Percentiles rank a stretch among this genome's conserved stretches.
These are phyloP conservation scores for Geotrichum restrictum DNA, from an alignment of 1,139 yeast species.

Conservation along the genomic window DNA sequence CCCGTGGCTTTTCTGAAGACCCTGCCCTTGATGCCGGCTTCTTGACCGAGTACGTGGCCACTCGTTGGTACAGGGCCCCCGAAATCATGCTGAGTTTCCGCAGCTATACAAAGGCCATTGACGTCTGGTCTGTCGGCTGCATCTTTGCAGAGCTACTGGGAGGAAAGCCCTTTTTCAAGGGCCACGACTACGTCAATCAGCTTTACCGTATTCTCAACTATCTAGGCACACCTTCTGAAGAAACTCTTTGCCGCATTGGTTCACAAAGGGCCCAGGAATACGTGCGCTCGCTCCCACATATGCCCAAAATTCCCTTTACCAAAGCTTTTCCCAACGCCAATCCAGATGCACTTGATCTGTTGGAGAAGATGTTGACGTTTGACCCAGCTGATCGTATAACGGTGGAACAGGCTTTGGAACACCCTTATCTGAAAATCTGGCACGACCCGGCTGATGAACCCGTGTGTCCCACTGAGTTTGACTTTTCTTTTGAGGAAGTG, in stretches of 20 bases:
- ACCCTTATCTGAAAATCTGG: constrained; percentile 89
- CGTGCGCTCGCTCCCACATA: constrained; percentile 76
- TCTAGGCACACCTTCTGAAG: constrained; percentile 87
- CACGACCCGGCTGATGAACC: constrained; percentile 97
- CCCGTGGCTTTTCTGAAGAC: constrained; percentile 86
- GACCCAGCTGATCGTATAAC: constrained; percentile 85
- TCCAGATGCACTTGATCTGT: constrained; percentile 78
- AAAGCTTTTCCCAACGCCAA: constrained; percentile 78
- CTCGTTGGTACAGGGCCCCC: constrained; percentile 98
- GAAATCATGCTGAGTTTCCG: constrained; percentile 93
- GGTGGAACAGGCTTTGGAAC: constrained; percentile 83
- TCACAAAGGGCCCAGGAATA: constrained; percentile 89
- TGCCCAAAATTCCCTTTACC: constrained; percentile 72
- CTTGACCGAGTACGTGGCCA: constrained; percentile 94
- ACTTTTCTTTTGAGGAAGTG: constrained; percentile 82
- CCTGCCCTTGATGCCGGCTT: constrained; percentile 89
- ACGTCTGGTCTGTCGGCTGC: constrained; percentile 97
- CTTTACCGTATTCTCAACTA: constrained; percentile 79
- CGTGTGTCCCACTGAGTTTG: constrained; percentile 74
- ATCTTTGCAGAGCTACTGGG: constrained; percentile 90
- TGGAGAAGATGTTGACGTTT: constrained; percentile 76
- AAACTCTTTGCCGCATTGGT: constrained; percentile 77
- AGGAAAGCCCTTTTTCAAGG: constrained; percentile 87
- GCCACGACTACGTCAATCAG: constrained; percentile 94
- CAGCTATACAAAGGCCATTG: constrained; percentile 92